Conservation (phyloP, 202 grass and related monocot genomes). For the Elaeis oleifera region DNA sequence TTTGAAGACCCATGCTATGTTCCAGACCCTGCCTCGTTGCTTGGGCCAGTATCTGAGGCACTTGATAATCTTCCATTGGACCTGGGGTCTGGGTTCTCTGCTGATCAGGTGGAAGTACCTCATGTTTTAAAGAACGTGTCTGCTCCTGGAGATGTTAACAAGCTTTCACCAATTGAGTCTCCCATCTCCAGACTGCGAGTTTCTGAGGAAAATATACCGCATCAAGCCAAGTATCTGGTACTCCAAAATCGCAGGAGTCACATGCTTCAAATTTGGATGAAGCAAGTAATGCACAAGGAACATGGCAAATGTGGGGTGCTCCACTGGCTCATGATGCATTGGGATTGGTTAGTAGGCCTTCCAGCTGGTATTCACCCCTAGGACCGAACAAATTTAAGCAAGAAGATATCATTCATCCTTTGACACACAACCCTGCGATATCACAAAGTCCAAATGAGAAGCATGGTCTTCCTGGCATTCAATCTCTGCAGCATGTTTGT, state of each 20-base stretch:
- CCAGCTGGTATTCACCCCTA: constrained; percentile 16
- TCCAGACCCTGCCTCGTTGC: constrained; percentile 63
- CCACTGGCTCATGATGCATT: constrained; percentile 54
- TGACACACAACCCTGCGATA: constrained; percentile 5
- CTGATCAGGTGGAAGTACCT: constrained; percentile 36
- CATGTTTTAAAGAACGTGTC: constrained; percentile 26
- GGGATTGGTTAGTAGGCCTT: constrained; percentile 30
- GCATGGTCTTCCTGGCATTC: constrained; percentile 38
- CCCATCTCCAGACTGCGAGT: constrained; percentile 43
- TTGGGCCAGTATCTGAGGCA: constrained; percentile 77
- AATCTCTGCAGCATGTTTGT: constrained; percentile 36
- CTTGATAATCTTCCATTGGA: constrained; percentile 58
- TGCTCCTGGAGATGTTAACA: constrained; percentile 15
- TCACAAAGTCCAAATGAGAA: constrained; percentile 27
- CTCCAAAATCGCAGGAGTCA: constrained; percentile 24
- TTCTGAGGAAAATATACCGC: constrained; percentile 40
- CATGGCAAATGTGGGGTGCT: constrained; percentile 86
- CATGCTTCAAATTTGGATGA: constrained; percentile 31
- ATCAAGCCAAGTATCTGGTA: constrained; percentile 14
- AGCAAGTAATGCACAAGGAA: constrained; percentile 44
- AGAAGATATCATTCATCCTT: constrained; percentile 1
- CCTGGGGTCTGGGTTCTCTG: constrained; percentile 37
- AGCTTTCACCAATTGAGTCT: constrained; percentile 80
- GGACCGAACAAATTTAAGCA: constrained; percentile 10
- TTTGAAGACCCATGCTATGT: constrained; percentile 92